Evolutionary conservation across 345 rosid genomes (phyloP), one percentile per base, ranked within the genome.

Genomic region (Pseudoturritis turrita): DNA sequence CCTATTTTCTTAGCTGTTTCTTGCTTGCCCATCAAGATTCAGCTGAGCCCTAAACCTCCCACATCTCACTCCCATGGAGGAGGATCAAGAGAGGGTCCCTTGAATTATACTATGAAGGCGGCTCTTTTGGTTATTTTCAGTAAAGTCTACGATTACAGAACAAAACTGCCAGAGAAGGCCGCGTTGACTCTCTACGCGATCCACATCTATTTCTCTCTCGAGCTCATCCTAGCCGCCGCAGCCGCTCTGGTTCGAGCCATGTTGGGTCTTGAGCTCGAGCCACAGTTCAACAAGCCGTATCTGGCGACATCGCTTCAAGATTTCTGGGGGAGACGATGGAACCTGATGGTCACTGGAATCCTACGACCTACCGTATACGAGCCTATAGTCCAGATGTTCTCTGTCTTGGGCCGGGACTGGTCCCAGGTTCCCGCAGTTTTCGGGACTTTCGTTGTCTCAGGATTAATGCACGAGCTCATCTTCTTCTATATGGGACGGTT

Each of bases 261-360:
- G 17, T 23, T 72, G 0, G 64, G 81, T 9, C 33, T 81, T 0
- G 81, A 80, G 77, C 81, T 86, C 0, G 89, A 86, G 74, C 85
- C 83, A 7, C 88, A 79, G 68, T 85, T 88, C 82, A 57, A 86
- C 35, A 66, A 83, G 63, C 93, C 93, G 0, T 82, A 70, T 66
- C 78, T 90, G 10, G 69, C 91, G 0, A 81, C 97, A 1, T 89
- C 97, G 0, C 79, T 91, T 0, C 97, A 88, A 6, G 93, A 91
- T 37, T 89, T 91, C 17, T 89, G 91, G 97, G 92, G 96, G 4
- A 77, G 59, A 33, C 77, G 91, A 72, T 87, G 96, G 93, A 91
- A 91, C 74, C 70, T 91, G 21, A 77, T 72, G 83, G 92, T 87
- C 62, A 28, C 82, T 0, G 29, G 80, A 4, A 87, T 89, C 78